Conservation (phyloP, 495 filamentous ascomycete genomes). For the Cenococcum geophilum region DNA sequence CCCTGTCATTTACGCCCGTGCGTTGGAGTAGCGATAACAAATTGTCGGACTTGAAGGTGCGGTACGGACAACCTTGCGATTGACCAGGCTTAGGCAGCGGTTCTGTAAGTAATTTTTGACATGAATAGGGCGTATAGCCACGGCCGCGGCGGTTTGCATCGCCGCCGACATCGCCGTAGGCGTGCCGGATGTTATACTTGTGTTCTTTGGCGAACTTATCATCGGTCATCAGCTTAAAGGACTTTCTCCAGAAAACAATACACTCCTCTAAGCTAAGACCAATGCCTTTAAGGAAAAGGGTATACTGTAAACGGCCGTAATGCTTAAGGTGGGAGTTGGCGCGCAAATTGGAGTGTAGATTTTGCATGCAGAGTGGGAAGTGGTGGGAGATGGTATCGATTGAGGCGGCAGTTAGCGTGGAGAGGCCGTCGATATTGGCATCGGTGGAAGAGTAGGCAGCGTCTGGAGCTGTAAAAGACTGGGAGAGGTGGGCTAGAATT, state of each 20-base stretch:
- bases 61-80: constrained; percentile 89
- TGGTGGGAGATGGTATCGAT: constrained; percentile 77
- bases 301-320: constrained; percentile 90
- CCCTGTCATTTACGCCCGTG: constrained; percentile 70
- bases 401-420: constrained; percentile 47
- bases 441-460: constrained; percentile 61
- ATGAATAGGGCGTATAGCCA: constrained; percentile 84
- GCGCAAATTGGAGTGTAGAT: constrained; percentile 75
- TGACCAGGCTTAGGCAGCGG: constrained; percentile 77
- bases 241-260: constrained; percentile 86
- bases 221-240: constrained; percentile 77
- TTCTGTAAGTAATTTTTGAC: constrained; percentile 89
- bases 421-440: constrained; percentile 68
- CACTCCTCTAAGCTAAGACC: constrained; percentile 86
- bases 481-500: constrained; percentile 84
- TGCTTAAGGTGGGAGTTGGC: constrained; percentile 88
- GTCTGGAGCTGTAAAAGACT: constrained; percentile 88
- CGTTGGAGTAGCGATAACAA: constrained; percentile 64
- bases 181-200: constrained; percentile 90
- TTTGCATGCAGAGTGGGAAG: constrained; percentile 93
- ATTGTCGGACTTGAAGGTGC: constrained; percentile 85
- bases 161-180: constrained; percentile 91
- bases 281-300: constrained; percentile 94
- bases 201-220: constrained; percentile 94
- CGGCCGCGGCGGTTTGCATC: constrained; percentile 77